A percentile compares a stretch with the other conserved stretches of the same genome.
phyloP scores from a whole-genome alignment of 164 flowering plant genomes.

The Berberis vulgaris region DNA sequence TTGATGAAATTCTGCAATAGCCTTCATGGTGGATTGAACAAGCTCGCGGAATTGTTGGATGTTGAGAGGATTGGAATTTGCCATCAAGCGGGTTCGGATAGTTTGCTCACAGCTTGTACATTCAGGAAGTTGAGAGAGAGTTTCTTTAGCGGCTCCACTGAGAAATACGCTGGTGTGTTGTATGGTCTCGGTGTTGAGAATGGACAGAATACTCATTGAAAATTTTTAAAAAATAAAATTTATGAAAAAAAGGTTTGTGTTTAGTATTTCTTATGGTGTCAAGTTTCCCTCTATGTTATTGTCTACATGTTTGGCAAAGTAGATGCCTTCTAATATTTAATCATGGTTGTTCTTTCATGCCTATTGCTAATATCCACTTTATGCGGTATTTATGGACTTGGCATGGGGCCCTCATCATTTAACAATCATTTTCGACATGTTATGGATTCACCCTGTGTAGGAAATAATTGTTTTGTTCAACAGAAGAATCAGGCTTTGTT shows the following conservation, averaged over 20 bases:
- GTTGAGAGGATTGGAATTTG: conserved; percentile 53
- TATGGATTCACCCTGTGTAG: too few relatives aligned
- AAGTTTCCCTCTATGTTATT: too few relatives aligned
- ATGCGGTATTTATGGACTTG: too few relatives aligned
- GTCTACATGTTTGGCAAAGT: too few relatives aligned
- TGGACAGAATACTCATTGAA: conserved; percentile 12
- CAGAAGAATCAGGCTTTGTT: too few relatives aligned
- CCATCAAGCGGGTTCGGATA: conserved; percentile 63
- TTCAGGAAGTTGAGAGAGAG: conserved; percentile 51
- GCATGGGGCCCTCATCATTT: too few relatives aligned
- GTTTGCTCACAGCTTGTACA: conserved; percentile 49
- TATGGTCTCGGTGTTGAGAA: conserved; percentile 43
- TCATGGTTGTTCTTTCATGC: too few relatives aligned
- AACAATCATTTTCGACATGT: too few relatives aligned
- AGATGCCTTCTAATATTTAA: too few relatives aligned
- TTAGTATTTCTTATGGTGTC: not conserved
- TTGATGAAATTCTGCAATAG: conserved; percentile 51
- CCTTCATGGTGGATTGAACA: conserved; percentile 59
- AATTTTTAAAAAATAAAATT: not conserved
- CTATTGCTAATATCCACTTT: too few relatives aligned
- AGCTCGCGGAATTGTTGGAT: conserved; percentile 49
- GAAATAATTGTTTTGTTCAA: too few relatives aligned
- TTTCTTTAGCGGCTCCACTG: conserved; percentile 40
- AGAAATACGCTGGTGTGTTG: conserved; percentile 52
- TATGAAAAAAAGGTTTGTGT: not conserved